phyloP scores from a whole-genome alignment of 2,329 filamentous ascomycete genomes.

The Metarhizium sp. region DNA sequence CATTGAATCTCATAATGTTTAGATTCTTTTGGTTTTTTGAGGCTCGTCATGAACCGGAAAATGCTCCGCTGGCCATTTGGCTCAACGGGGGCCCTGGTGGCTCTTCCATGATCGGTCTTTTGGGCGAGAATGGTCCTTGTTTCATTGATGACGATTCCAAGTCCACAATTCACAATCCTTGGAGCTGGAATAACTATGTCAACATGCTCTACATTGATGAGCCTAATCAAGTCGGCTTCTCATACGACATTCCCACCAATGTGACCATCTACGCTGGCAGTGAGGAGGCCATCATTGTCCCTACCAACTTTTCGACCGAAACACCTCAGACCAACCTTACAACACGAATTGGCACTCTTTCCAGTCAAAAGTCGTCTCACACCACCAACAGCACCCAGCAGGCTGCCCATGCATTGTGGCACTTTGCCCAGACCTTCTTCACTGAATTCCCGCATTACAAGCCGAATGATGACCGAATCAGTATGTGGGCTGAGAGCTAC shows the following conservation, averaged over 20 bases:
- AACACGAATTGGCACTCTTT: constrained; percentile 22
- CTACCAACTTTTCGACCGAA: constrained; percentile 26
- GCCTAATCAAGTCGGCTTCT: constrained; percentile 60
- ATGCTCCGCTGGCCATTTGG: constrained; percentile 47
- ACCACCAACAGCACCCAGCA: constrained; percentile 41
- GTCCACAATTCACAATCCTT: constrained; percentile 45
- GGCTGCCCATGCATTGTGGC: constrained; percentile 51
- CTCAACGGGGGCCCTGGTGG: constrained; percentile 56
- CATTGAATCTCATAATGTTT: neutral
- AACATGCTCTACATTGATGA: constrained; percentile 48
- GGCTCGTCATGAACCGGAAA: constrained; percentile 28
- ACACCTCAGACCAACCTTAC: constrained; percentile 28
- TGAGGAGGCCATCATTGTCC: constrained; percentile 36
- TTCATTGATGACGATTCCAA: constrained; percentile 38
- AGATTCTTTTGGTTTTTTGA: constrained; percentile 42
- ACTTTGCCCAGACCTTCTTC: constrained; percentile 56
- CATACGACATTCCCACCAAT: constrained; percentile 56
- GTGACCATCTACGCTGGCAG: constrained; percentile 43
- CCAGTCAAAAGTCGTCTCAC: constrained; percentile 18
- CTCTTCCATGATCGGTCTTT: constrained; percentile 55
- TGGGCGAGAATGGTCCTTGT: constrained; percentile 48
- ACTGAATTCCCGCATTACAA: constrained; percentile 49
- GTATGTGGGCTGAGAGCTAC: constrained; percentile 60
- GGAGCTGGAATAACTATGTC: constrained; percentile 51
- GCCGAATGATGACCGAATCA: constrained; percentile 44